Evolutionary conservation across 129 eudicot genomes (phyloP), one percentile per base, ranked within the genome.

Genomic region (Sambucus nigra): DNA sequence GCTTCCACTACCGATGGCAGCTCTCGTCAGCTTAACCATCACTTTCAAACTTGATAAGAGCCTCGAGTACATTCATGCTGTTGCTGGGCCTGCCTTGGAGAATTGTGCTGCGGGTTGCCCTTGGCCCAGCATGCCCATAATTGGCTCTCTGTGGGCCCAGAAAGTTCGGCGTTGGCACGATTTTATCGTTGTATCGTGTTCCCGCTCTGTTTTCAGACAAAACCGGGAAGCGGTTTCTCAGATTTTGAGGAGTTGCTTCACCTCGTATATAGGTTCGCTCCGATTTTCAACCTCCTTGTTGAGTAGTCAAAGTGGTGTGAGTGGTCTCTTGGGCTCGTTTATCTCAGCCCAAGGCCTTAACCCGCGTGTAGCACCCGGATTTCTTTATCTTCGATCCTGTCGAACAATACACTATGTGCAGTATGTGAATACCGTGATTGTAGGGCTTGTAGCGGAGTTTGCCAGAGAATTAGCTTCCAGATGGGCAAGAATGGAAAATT

Each of bases 1-100:
- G 59, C 59, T 54, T 54, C 59, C 59, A 32, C 41, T 54, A 9
- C 59, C 59, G 10, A 54, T 54, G 59, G 59, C 59, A 29, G 59
- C 59, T 8, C 59, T 54, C 19, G 59, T 54, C 26, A 54, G 59
- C 27, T 33, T 54, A 20, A 54, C 59, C 25, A 54, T 54, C 18
- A 54, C 59, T 31, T 54, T 54, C 45, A 54, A 54, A 29, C 59
- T 54, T 5, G 59, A 54, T 26, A 54, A 54, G 45, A 54, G 45
- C 26, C 26, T 54, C 1, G 59, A 54, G 45, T 54, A 54, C 41
- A 31, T 54, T 33, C 59, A 54, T 20, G 59, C 59, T 31, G 45
- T 54, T 29, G 59, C 27, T 0, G 59, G 59, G n/a, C 59, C 45
- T 32, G 59, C 59, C 42, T 29, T 54, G 41, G 59, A 54, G 45